phyloP scores from a whole-genome alignment of 2,329 filamentous ascomycete genomes.

The Clonostachys rhizophaga region DNA sequence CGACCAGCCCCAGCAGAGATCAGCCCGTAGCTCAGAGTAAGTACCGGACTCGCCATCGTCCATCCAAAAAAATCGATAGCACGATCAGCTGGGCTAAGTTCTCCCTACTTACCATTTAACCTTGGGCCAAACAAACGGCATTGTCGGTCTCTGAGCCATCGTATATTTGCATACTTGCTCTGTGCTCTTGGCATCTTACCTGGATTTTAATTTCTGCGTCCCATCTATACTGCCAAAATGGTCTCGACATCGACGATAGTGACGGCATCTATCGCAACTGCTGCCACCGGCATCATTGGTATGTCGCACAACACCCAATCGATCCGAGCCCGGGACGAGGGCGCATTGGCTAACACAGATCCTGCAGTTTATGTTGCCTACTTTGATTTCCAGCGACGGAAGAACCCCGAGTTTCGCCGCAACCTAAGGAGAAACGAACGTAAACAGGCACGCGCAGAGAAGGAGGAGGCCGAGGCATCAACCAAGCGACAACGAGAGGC shows the following conservation, averaged over 20 bases:
- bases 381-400: conserved; percentile 64
- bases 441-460: conserved; percentile 64
- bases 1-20: too few relatives aligned
- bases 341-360: not conserved
- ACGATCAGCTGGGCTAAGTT: too few relatives aligned
- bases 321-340: too few relatives aligned
- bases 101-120: too few relatives aligned
- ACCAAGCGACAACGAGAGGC: conserved; percentile 64
- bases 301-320: conserved; percentile 12
- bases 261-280: conserved; percentile 57
- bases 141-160: too few relatives aligned
- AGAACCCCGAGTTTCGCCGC: conserved; percentile 61
- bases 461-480: conserved; percentile 65
- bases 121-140: too few relatives aligned
- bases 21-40: too few relatives aligned
- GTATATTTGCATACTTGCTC: too few relatives aligned
- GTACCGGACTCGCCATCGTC: too few relatives aligned
- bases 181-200: too few relatives aligned
- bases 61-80: too few relatives aligned
- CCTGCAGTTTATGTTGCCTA: conserved; percentile 58
- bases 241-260: conserved; percentile 50
- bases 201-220: too few relatives aligned
- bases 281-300: conserved; percentile 58
- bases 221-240: conserved; percentile 19
- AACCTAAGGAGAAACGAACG: conserved; percentile 71